Percentiles rank a stretch among this genome's conserved stretches.
These are phyloP conservation scores for Sporothrix euskadiensis DNA, from an alignment of 2,329 filamentous ascomycete species.

Conservation along the genomic window DNA sequence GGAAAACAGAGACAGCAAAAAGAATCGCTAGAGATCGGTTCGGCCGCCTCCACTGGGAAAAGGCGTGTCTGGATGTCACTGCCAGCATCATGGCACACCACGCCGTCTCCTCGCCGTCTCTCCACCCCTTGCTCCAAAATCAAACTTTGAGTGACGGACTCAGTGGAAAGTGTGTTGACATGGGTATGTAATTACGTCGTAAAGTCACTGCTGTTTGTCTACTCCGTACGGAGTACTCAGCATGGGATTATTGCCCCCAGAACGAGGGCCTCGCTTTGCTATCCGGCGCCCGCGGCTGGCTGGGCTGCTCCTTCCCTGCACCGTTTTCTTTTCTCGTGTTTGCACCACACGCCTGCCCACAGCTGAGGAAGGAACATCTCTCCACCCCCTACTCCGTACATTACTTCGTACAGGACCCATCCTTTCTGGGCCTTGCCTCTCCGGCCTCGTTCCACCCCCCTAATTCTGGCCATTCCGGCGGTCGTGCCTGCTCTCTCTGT, in stretches of 20 bases:
- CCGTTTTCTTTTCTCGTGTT: not conserved
- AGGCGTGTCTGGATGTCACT: not conserved
- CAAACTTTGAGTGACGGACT: not conserved
- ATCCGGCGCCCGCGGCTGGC: not conserved
- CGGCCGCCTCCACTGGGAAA: slow-evolving; percentile 14
- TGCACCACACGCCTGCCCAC: not conserved
- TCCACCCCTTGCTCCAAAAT: not conserved
- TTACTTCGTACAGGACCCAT: not conserved
- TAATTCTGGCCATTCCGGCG: slow-evolving; percentile 10
- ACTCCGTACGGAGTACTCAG: too few species aligned
- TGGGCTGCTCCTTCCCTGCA: not conserved
- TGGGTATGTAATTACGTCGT: not conserved
- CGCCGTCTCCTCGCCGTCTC: not conserved
- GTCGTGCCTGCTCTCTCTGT: not conserved
- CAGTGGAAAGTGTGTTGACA: not conserved
- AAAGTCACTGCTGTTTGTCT: too few species aligned
- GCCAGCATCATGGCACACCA: not conserved
- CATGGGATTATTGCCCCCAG: not conserved
- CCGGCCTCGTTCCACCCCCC: slow-evolving; percentile 1
- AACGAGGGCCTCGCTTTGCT: not conserved
- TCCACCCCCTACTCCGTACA: not conserved
- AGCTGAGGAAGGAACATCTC: slow-evolving; percentile 13
- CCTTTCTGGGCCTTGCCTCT: slow-evolving; percentile 5
- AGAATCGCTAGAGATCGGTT: slow-evolving; percentile 11
- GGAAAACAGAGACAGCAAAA: not conserved